Base-by-base conservation (phyloP, 345 rosid species). In the Salix purpurea region DNA sequence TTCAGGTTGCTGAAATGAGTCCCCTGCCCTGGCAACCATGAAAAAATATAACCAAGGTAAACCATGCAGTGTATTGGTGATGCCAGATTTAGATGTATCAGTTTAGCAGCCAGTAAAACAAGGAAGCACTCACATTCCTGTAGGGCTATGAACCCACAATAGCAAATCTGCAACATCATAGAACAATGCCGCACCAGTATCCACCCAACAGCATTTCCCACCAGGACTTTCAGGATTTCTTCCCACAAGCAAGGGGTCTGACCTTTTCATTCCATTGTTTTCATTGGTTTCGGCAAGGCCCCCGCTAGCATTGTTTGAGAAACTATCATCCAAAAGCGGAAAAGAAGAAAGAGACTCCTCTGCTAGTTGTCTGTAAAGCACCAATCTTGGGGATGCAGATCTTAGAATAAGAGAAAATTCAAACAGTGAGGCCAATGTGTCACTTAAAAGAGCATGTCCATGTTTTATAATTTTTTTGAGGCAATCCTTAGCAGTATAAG, bases 281-380 rank as follows among this genome's bases (percentile, higher is more conserved):
- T 82, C 89, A 56, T 40, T 83, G 30, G 71, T 46, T 34, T 81
- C 85, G 6, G 52, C 71, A 26, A 74, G 19, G 71, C 66, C 82
- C 50, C 70, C 76, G 16, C 73, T 77, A 74, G 23, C 78, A 64
- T 40, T 52, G 44, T 75, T 82, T 50, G 78, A 74, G 76, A 78
- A 70, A 69, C 71, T 72, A 69, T 91, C 96, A 61, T 93, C 94
- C 3, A 83, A 80, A 69, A 78, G 85, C 13, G 97, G 97, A 81
- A 83, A 93, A 69, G 99, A 96, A 77, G 98, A 92, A 58, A 96
- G 91, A 79, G 99, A 93, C 82, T 96, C 98, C 84, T 88, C 99
- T 6, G 98, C 98, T 56, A 96, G 84, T 74, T 96, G 97, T 37
- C 94, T 88, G 62, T 91, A 93, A 65, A 96, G 95, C 82, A 93